These are phyloP conservation scores for Chytridium lagenaria DNA, from an alignment of 371 early-diverging fungal genomes.

Conservation along the genomic window DNA sequence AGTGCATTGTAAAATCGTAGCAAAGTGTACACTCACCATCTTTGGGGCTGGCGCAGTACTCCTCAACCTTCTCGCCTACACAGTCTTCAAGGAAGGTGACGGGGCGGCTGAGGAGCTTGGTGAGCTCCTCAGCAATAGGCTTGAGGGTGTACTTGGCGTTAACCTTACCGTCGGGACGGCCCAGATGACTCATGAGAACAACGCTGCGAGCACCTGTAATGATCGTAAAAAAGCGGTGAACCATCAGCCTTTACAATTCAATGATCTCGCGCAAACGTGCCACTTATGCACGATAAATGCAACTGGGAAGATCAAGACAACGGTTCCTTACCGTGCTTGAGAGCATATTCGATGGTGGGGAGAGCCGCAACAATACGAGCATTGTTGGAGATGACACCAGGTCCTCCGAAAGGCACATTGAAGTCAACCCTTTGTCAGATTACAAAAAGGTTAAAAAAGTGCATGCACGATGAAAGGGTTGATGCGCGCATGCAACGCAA, in stretches of 20 bases:
- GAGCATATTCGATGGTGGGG: conserved; percentile 92
- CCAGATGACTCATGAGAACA: conserved; percentile 97
- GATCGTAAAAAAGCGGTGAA: not conserved
- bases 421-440: conserved; percentile 90
- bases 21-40: conserved; percentile 59
- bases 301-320: not conserved
- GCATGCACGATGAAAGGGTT: not conserved
- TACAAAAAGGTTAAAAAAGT: too few relatives aligned
- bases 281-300: too few relatives aligned
- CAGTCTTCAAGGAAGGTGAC: conserved; percentile 95
- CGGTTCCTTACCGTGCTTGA: conserved; percentile 70
- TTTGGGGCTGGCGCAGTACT: conserved; percentile 73
- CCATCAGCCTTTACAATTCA: too few relatives aligned
- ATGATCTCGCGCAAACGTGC: too few relatives aligned
- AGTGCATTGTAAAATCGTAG: too few relatives aligned
- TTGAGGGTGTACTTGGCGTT: conserved; percentile 89
- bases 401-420: conserved; percentile 95
- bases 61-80: conserved; percentile 89
- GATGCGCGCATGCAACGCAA: not conserved
- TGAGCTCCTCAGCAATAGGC: conserved; percentile 91
- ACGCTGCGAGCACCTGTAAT: conserved; percentile 80
- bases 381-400: conserved; percentile 95
- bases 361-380: conserved; percentile 96
- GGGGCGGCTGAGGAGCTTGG: conserved; percentile 77
- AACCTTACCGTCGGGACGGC: conserved; percentile 95